A percentile compares a stretch with the other conserved stretches of the same genome.
Conservation (phyloP, 495 filamentous ascomycete genomes). For the Ramalina intermedia region DNA sequence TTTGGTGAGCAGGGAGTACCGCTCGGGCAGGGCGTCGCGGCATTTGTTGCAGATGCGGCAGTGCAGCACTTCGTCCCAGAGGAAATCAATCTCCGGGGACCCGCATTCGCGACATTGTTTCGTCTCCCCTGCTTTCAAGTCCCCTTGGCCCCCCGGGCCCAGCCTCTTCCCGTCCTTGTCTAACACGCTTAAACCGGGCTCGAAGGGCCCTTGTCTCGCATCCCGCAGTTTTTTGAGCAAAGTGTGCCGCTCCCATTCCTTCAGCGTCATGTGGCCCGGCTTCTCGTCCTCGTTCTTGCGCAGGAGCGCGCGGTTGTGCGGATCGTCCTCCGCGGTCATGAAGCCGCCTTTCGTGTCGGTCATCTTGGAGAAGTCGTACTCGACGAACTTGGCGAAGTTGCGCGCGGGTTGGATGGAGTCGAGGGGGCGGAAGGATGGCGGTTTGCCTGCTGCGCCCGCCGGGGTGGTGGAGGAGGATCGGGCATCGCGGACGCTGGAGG, state of each 20-base stretch:
- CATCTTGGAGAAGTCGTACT: slow-evolving; percentile 97
- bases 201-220: slow-evolving; percentile 67
- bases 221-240: slow-evolving; percentile 50
- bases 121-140: slow-evolving; percentile 30
- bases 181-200: slow-evolving; percentile 66
- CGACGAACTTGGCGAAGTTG: slow-evolving; percentile 84
- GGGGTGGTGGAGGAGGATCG: slow-evolving; percentile 17
- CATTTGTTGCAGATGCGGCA: slow-evolving; percentile 59
- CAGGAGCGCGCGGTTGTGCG: slow-evolving; percentile 51
- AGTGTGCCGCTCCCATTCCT: slow-evolving; percentile 82
- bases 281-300: slow-evolving; percentile 39
- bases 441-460: slow-evolving; percentile 3
- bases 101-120: slow-evolving; percentile 69
- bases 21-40: slow-evolving; percentile 81
- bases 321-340: slow-evolving; percentile 74
- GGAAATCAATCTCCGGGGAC: slow-evolving; percentile 78
- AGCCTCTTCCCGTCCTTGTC: too few species aligned
- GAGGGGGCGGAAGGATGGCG: slow-evolving; percentile 23
- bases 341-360: slow-evolving; percentile 95
- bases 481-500: slow-evolving; percentile 55
- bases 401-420: slow-evolving; percentile 53
- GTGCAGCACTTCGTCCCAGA: slow-evolving; percentile 72
- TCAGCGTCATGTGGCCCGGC: slow-evolving; percentile 75
- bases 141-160: too few species aligned
- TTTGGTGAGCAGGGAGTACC: slow-evolving; percentile 88